A percentile compares a stretch with the other conserved stretches of the same genome.
These are phyloP conservation scores for Cyclospora cayetanensis DNA, from an alignment of 169 alveolate species.

Conservation along the genomic window DNA sequence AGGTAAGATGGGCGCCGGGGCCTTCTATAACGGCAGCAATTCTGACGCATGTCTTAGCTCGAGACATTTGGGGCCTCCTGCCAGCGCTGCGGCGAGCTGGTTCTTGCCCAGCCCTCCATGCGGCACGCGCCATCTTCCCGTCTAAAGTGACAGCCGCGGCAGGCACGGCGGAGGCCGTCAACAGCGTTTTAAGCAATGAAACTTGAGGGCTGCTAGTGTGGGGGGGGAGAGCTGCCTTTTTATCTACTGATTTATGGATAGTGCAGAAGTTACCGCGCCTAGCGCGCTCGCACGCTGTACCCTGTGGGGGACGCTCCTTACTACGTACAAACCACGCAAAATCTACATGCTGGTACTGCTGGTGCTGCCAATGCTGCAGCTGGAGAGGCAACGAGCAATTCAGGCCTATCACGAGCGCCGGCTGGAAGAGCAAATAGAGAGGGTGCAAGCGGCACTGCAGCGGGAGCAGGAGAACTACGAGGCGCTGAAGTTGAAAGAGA, in stretches of 20 bases:
- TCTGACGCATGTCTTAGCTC: too few relatives aligned
- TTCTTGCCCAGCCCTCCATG: too few relatives aligned
- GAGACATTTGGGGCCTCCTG: too few relatives aligned
- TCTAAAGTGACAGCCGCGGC: too few relatives aligned
- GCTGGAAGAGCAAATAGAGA: background rate
- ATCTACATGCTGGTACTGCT: background rate
- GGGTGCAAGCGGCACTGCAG: background rate
- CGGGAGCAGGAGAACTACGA: background rate
- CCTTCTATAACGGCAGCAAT: background rate
- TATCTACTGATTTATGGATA: too few relatives aligned
- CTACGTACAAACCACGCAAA: background rate
- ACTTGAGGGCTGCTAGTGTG: too few relatives aligned
- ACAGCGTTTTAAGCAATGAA: too few relatives aligned
- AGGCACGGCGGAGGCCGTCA: too few relatives aligned
- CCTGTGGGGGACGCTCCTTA: background rate
- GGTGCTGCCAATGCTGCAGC: slow-evolving; percentile 53
- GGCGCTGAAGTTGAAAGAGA: background rate
- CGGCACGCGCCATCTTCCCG: too few relatives aligned
- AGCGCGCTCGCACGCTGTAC: background rate
- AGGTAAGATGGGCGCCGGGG: background rate
- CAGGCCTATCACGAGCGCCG: slow-evolving; percentile 15
- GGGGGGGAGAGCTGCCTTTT: too few relatives aligned
- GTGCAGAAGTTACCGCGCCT: too few relatives aligned
- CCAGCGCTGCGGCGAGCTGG: too few relatives aligned
- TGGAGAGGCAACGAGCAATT: background rate